These are phyloP conservation scores for Calycina marina DNA, from an alignment of 2,329 filamentous ascomycete species.

Conservation along the genomic window DNA sequence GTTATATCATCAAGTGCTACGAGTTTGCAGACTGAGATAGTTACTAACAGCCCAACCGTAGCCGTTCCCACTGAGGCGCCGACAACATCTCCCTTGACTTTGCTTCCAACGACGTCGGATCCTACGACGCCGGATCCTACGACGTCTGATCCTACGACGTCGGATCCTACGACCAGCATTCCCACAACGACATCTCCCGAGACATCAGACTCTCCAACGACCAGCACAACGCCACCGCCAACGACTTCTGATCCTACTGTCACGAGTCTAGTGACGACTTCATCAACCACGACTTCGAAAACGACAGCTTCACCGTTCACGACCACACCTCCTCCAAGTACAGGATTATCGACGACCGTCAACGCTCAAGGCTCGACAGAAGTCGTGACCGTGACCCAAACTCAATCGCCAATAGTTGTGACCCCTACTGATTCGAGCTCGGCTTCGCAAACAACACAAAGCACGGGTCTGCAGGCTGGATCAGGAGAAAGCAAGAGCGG, in stretches of 20 bases:
- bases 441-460: constrained; percentile 15
- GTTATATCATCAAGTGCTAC: constrained; percentile 6
- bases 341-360: constrained; percentile 1
- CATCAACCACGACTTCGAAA: neutral
- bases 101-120: constrained; percentile 1
- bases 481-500: constrained; percentile 8
- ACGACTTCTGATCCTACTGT: constrained; percentile 9
- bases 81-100: constrained; percentile 5
- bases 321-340: constrained; percentile 2
- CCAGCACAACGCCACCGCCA: constrained; percentile 2
- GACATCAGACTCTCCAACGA: constrained; percentile 6
- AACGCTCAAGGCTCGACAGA: constrained; percentile 7
- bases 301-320: constrained; percentile 2
- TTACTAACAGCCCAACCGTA: constrained; percentile 14
- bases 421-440: constrained; percentile 8
- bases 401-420: neutral
- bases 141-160: constrained; percentile 9
- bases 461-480: constrained; percentile 7
- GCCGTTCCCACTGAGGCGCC: constrained; percentile 2
- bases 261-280: constrained; percentile 10
- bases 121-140: constrained; percentile 3
- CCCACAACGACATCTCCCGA: constrained; percentile 12
- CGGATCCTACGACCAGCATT: constrained; percentile 12
- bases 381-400: constrained; percentile 7
- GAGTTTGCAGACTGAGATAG: constrained; percentile 15